phyloP scores from a whole-genome alignment of 352 stramenopile species.

The Blastocystis sp. region DNA sequence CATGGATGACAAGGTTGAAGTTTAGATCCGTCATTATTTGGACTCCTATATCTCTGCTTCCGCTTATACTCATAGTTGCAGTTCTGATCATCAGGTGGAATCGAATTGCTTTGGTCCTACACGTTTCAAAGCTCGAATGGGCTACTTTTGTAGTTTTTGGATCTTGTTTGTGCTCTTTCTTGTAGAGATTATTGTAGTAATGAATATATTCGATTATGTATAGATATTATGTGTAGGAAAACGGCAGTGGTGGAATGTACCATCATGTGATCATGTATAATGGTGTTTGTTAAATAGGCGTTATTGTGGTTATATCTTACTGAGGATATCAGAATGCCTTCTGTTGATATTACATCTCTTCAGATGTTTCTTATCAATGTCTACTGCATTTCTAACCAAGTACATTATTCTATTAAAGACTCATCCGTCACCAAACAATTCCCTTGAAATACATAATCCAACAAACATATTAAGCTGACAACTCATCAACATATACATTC shows the following conservation, averaged over 20 bases:
- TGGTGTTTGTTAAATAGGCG: no score
- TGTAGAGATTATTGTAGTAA: neutral
- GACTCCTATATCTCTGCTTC: neutral
- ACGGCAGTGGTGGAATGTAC: no score
- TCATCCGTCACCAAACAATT: no score
- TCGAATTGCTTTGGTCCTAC: neutral
- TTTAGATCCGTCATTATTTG: neutral
- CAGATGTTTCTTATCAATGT: no score
- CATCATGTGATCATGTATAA: no score
- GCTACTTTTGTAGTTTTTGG: neutral
- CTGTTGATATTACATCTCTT: no score
- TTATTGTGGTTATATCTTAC: no score
- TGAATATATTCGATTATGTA: neutral
- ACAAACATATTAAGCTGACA: constrained; percentile 1
- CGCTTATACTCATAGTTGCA: neutral
- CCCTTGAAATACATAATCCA: no score
- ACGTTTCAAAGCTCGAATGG: neutral
- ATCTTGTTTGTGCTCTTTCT: neutral
- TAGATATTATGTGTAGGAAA: neutral
- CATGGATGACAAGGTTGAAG: neutral
- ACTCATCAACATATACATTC: neutral
- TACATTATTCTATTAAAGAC: no score
- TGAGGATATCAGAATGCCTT: no score
- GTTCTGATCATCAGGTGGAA: neutral
- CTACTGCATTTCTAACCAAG: no score